These are phyloP conservation scores for Verticillium longisporum DNA, from an alignment of 2,329 filamentous ascomycete genomes.

Conservation along the genomic window DNA sequence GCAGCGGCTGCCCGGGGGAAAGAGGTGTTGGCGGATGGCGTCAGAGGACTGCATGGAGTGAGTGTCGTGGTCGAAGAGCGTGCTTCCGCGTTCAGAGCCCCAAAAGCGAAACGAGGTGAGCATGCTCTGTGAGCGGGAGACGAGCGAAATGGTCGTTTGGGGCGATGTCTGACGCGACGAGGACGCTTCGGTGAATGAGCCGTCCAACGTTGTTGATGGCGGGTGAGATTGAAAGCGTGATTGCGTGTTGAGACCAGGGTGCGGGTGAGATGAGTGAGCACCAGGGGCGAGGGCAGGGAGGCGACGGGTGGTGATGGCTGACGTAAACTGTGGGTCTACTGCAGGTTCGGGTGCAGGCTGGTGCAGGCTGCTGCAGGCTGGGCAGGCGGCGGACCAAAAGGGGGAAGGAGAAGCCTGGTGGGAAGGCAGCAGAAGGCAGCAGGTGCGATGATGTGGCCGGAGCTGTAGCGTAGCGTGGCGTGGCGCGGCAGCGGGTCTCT, in stretches of 20 bases:
- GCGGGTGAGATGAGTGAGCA: not conserved
- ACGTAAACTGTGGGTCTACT: conserved; percentile 11
- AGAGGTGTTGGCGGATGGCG: conserved; percentile 24
- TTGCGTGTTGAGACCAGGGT: not conserved
- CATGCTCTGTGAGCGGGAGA: conserved; percentile 24
- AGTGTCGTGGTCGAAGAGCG: conserved; percentile 38
- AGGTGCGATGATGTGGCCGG: conserved; percentile 10
- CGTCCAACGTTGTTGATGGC: not conserved
- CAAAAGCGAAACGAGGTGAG: conserved; percentile 56
- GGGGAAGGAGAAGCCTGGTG: not conserved
- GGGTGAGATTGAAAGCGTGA: not conserved
- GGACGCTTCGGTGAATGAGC: conserved; percentile 3
- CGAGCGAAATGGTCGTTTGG: not conserved
- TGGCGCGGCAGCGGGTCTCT: conserved; percentile 5
- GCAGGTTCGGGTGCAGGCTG: not conserved
- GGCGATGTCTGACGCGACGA: conserved; percentile 11
- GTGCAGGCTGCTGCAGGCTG: not conserved
- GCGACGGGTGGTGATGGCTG: conserved; percentile 2
- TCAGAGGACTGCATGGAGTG: conserved; percentile 30
- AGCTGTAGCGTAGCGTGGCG: conserved; percentile 2
- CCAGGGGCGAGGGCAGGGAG: not conserved
- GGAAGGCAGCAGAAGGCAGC: conserved; percentile 3
- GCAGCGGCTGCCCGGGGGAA: conserved; percentile 15
- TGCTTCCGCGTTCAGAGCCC: conserved; percentile 52
- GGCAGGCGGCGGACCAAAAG: conserved; percentile 3